Base-by-base conservation (phyloP, 192 early-diverging fungal species). In the Phycomyces blakesleeanus region DNA sequence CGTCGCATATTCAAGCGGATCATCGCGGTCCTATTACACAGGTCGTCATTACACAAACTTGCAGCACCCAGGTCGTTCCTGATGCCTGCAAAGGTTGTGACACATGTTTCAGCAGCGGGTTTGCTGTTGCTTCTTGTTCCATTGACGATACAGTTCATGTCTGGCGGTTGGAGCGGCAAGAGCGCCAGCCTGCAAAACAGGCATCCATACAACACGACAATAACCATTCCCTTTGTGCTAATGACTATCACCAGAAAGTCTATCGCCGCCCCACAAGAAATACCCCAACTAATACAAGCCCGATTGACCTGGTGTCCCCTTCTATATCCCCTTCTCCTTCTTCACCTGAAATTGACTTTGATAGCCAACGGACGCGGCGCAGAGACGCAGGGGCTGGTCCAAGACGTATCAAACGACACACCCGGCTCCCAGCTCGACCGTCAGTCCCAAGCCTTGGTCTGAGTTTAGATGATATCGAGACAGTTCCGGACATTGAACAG, bases 371-470 rank as follows among this genome's bases (percentile, higher is more conserved):
- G 6, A 59, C 18, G 14, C 20, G 58, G 27, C 40, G 39, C 22
- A 22, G 39, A 34, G 29, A 34, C 3, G 3, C 29, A 34, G 29
- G 29, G 29, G 29, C 29, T 34, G 29, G 29, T 34, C 29, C 29
- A 34, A 34, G 29, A 7, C 29, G 29, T 34, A 34, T 34, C 29
- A 34, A 34, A 7, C 29, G 29, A 7, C 29, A 34, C 29, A 34
- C 29, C 29, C 2, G 29, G 29, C 29, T 34, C 86, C 3, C 66
- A 87, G 25, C 62, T 87, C 25, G 72, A 79, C 59, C 73, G 77
- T 56, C 84, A 84, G 55, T 42, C 84, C 47, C 80, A 86, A 56
- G 82, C 82, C 15, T 62, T 86, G 21, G 75, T 84, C 27, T 78
- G 86, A 12, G 80, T 81, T 7, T 63, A 4, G 51, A 60, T 8